Evolutionary conservation across 306 rosid genomes (phyloP).

Genomic region (Prunus dulcis): DNA sequence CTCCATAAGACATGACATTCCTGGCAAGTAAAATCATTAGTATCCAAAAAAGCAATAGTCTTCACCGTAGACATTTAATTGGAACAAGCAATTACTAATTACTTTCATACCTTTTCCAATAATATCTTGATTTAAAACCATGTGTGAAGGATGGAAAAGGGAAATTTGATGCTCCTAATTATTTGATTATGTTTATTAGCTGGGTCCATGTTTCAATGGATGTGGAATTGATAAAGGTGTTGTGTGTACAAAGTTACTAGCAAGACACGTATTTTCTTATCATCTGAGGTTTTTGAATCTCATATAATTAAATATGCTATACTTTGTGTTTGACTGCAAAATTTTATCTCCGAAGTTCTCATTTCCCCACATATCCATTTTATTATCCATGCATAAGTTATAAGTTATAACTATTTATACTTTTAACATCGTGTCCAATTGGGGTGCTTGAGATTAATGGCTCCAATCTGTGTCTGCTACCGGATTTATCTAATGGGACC

Average conservation of each 20-base stretch:
- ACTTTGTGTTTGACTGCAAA: not conserved
- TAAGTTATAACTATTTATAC: not conserved
- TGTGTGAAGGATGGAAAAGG: conserved; percentile 12
- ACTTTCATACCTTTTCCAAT: not conserved
- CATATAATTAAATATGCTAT: not conserved
- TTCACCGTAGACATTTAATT: not conserved
- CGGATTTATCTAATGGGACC: not conserved
- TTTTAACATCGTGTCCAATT: not conserved
- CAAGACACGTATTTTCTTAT: not conserved
- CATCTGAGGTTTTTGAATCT: not conserved
- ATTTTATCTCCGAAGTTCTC: not conserved
- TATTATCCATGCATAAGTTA: not conserved
- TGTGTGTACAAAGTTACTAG: not conserved
- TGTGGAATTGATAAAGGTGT: not conserved
- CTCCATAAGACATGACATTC: conserved; percentile 6
- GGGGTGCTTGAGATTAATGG: not conserved
- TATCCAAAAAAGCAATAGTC: not conserved
- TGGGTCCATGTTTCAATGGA: conserved; percentile 11
- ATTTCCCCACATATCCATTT: not conserved
- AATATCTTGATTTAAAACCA: not conserved
- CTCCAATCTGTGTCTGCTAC: not conserved
- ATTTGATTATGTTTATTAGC: conserved; percentile 11
- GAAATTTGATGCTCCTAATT: conserved; percentile 12
- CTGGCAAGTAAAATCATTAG: conserved; percentile 4
- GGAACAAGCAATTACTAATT: not conserved